Conservation (phyloP, 768 basidiomycete genomes). For the Tulasnella calospora region DNA sequence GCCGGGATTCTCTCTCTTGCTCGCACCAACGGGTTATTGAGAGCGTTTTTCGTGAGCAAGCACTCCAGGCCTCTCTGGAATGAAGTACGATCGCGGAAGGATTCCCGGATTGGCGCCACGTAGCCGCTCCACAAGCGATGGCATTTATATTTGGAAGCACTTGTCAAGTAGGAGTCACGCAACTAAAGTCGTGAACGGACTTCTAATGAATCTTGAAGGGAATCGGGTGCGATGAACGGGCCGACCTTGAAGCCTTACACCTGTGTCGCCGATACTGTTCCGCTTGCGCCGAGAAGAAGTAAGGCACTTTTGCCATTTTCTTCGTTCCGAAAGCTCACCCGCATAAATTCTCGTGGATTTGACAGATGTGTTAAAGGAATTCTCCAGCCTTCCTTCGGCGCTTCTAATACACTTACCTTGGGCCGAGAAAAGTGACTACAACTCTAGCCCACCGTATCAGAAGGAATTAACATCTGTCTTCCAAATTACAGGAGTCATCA, state of each 20-base stretch:
- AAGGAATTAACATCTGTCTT: not conserved
- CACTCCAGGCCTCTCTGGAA: not conserved
- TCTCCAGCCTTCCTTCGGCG: not conserved
- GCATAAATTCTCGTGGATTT: not conserved
- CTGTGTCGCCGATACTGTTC: not conserved
- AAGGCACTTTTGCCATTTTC: too few species aligned
- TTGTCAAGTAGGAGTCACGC: not conserved
- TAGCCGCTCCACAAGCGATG: not conserved
- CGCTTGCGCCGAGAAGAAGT: not conserved
- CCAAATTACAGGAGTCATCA: not conserved
- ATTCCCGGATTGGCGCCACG: not conserved
- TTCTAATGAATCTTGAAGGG: not conserved
- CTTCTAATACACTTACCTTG: not conserved
- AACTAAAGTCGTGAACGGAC: not conserved
- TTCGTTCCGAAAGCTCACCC: too few species aligned
- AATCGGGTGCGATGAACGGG: not conserved
- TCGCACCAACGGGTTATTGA: not conserved
- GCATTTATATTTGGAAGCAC: not conserved
- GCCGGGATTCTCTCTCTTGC: not conserved
- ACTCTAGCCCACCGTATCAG: not conserved
- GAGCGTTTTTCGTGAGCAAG: not conserved
- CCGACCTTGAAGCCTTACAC: not conserved
- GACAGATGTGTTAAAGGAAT: not conserved
- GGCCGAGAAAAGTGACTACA: not conserved
- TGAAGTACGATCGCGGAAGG: not conserved